A percentile compares a stretch with the other conserved stretches of the same genome.
phyloP scores from a whole-genome alignment of 768 basidiomycete species.

The Tricholoma matsutake region DNA sequence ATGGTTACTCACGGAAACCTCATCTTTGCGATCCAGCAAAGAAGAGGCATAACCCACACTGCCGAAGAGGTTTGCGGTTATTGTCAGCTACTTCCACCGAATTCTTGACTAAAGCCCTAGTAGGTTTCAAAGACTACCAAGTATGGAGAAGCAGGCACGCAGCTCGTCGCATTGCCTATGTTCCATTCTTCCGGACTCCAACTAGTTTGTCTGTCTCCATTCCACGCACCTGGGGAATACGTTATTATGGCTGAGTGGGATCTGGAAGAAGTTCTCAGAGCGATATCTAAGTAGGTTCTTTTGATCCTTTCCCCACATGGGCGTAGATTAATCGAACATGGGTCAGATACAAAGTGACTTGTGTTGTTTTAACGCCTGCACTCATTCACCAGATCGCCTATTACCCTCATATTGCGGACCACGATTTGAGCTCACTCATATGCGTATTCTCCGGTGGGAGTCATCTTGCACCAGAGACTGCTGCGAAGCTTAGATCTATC shows the following conservation, averaged over 20 bases:
- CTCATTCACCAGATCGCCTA: constrained; percentile 63
- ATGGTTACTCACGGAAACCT: constrained; percentile 72
- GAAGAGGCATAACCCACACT: too few relatives aligned
- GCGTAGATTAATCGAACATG: too few relatives aligned
- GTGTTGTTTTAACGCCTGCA: constrained; percentile 38
- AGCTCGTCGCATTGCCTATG: too few relatives aligned
- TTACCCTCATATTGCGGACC: constrained; percentile 43
- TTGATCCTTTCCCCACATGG: too few relatives aligned
- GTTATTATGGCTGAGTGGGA: constrained; percentile 62
- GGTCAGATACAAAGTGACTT: too few relatives aligned
- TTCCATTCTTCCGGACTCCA: constrained; percentile 64
- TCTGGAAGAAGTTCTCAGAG: constrained; percentile 42
- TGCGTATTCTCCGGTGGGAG: constrained; percentile 54
- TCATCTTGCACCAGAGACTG: constrained; percentile 60
- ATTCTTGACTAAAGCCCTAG: too few relatives aligned
- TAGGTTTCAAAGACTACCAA: too few relatives aligned
- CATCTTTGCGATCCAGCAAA: constrained; percentile 18
- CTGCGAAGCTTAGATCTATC: constrained; percentile 29
- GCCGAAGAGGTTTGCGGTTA: too few relatives aligned
- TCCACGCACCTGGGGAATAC: constrained; percentile 43
- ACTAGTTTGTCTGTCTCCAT: constrained; percentile 43
- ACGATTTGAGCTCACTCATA: constrained; percentile 52
- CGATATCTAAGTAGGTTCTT: constrained; percentile 55
- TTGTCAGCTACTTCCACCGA: too few relatives aligned
- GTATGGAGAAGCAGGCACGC: too few relatives aligned